These are phyloP conservation scores for Oxytropis ochrocephala DNA, from an alignment of 306 rosid species.

Conservation along the genomic window DNA sequence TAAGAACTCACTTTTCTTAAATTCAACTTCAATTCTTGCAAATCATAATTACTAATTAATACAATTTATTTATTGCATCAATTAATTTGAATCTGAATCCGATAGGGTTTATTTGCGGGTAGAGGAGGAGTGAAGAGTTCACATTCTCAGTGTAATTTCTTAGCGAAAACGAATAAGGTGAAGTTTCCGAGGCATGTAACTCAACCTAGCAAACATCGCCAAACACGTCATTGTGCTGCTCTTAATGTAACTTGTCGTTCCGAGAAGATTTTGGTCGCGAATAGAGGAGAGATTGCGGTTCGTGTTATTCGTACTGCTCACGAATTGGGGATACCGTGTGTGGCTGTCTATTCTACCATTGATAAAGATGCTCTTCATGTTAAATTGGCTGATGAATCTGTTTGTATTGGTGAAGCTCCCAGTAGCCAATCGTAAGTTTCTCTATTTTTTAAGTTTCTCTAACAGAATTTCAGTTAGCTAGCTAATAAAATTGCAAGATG, in stretches of 20 bases:
- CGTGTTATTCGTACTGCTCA: slow-evolving; percentile 92
- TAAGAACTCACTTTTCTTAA: slow-evolving; percentile 21
- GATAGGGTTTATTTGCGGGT: slow-evolving; percentile 55
- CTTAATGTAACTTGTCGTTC: slow-evolving; percentile 44
- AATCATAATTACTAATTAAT: neutral
- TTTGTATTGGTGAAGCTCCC: slow-evolving; percentile 98
- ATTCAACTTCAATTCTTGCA: neutral
- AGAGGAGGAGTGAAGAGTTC: slow-evolving; percentile 48
- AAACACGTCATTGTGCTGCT: slow-evolving; percentile 34
- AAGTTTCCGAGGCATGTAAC: slow-evolving; percentile 47
- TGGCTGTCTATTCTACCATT: slow-evolving; percentile 93
- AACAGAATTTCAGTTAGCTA: neutral
- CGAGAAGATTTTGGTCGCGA: slow-evolving; percentile 79
- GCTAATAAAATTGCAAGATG: neutral
- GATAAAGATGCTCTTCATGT: slow-evolving; percentile 98
- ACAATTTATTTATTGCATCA: neutral
- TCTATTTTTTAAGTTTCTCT: neutral
- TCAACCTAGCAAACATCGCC: slow-evolving; percentile 17
- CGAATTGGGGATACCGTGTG: slow-evolving; percentile 96
- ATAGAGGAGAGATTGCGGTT: slow-evolving; percentile 96
- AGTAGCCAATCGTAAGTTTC: slow-evolving; percentile 69
- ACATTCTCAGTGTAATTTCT: slow-evolving; percentile 68
- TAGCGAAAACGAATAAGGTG: slow-evolving; percentile 39
- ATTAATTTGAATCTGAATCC: neutral
- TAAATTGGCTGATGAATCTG: slow-evolving; percentile 90